Base-by-base conservation (phyloP, 1,139 yeast genomes). In the Suhomyces maxii region DNA sequence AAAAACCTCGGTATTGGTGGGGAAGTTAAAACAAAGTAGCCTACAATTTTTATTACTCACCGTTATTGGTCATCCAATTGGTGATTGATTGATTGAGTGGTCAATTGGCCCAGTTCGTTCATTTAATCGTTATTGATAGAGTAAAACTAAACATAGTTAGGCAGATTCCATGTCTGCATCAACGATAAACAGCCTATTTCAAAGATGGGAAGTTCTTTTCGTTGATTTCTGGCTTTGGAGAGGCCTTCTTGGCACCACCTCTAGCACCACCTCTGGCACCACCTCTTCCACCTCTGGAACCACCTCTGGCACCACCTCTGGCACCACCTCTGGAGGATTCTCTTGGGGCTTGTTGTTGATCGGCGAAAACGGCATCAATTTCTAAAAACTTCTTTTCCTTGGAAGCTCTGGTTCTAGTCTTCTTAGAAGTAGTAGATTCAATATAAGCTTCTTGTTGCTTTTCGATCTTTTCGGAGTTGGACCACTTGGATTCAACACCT, bases 361-460 rank as follows among this genome's bases (percentile, higher is more conserved):
- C 89, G 55, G 83, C 76, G 63, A 84, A 84, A 47, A 78, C 69
- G 52, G 89, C 86, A 54, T 81, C 80, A 59, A 84, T 71, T 56
- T 84, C 88, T 66, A 86, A 78, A 68, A 74, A 74, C 64, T 76
- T 79, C 82, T 86, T 86, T 65, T 82, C 82, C 78, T 86, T 86
- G 63, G 71, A 76, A 52, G 82, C 75, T 78, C 84, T 86, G 58
- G 76, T 64, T 71, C 77, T 85, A 57, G 71, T 57, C 70, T 79
- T 78, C 81, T 85, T 86, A 65, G 73, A 68, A 59, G 72, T 71
- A 56, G 87, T 69, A 42, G 87, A 71, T 50, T 76, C 76, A 57
- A 81, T 70, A 68, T 73, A 83, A 44, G 68, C 73, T 68, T 80
- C 87, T 63, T 71, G 70, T 62, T 75, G 77, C 71, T 80, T 84